These are phyloP conservation scores for Balakata baccata DNA, from an alignment of 345 rosid species.

Conservation along the genomic window DNA sequence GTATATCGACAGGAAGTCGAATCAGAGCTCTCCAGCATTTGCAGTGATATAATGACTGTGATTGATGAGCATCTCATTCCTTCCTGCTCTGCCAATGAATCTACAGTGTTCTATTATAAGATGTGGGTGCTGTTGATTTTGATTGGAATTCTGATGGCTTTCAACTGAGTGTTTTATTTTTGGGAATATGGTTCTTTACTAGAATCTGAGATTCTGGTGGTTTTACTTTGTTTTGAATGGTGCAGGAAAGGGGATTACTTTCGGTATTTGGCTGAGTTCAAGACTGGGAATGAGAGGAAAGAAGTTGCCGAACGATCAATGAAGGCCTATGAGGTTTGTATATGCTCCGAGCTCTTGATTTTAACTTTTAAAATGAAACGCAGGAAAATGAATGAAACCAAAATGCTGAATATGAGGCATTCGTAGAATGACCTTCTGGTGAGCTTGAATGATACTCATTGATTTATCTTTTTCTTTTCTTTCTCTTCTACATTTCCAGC, in stretches of 20 bases:
- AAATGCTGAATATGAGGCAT: background rate
- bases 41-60: constrained; percentile 55
- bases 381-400: background rate
- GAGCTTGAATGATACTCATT: background rate
- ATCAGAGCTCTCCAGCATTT: constrained; percentile 45
- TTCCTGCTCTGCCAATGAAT: constrained; percentile 52
- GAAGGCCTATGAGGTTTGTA: constrained; percentile 59
- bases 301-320: constrained; percentile 58
- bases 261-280: constrained; percentile 43
- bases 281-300: constrained; percentile 47
- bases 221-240: too few species aligned
- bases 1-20: constrained; percentile 60
- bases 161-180: background rate
- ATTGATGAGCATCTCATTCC: constrained; percentile 69
- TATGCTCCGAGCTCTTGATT: background rate
- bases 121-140: constrained; percentile 36
- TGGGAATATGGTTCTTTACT: too few species aligned
- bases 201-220: too few species aligned
- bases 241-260: too few species aligned
- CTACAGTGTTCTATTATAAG: constrained; percentile 62
- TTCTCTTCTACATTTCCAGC: too few species aligned
- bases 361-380: background rate
- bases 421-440: background rate
- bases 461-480: too few species aligned
- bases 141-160: background rate